Conservation (phyloP, 164 flowering plant species). For the Taxillus chinensis region DNA sequence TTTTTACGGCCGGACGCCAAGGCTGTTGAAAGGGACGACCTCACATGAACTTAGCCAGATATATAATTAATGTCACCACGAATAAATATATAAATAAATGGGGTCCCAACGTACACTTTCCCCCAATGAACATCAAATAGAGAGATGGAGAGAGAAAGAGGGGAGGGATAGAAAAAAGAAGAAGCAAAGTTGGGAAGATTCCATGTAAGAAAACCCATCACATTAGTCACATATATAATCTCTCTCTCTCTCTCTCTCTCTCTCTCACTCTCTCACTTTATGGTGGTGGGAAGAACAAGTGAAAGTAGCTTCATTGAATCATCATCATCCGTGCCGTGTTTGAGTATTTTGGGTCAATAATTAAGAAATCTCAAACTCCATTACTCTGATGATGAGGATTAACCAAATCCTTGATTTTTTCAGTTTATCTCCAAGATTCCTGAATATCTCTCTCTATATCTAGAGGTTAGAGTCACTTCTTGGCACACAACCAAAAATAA, state of each 20-base stretch:
- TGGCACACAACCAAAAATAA: too few relatives aligned
- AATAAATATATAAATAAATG: constrained; percentile 18
- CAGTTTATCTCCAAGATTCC: too few relatives aligned
- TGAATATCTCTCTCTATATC: too few relatives aligned
- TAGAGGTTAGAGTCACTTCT: too few relatives aligned
- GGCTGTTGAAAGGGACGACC: constrained; percentile 50
- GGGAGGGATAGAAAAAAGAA: constrained; percentile 5
- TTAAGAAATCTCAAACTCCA: too few relatives aligned
- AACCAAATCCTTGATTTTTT: too few relatives aligned
- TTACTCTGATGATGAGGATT: too few relatives aligned
- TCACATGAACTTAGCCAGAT: constrained; percentile 80
- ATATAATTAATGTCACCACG: not conserved
- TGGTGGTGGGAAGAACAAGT: constrained; percentile 16
- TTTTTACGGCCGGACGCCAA: constrained; percentile 14
- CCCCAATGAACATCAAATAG: not conserved
- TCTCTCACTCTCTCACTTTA: not conserved
- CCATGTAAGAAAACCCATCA: constrained; percentile 16
- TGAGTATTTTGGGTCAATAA: too few relatives aligned
- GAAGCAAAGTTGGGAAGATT: constrained; percentile 34
- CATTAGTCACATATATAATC: not conserved
- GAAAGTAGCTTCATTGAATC: too few relatives aligned
- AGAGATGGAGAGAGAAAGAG: not conserved
- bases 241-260: constrained; percentile 11
- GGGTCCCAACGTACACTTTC: constrained; percentile 29
- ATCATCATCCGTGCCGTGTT: too few relatives aligned